Conservation (phyloP, 345 rosid genomes). For the Geranium brycei region DNA sequence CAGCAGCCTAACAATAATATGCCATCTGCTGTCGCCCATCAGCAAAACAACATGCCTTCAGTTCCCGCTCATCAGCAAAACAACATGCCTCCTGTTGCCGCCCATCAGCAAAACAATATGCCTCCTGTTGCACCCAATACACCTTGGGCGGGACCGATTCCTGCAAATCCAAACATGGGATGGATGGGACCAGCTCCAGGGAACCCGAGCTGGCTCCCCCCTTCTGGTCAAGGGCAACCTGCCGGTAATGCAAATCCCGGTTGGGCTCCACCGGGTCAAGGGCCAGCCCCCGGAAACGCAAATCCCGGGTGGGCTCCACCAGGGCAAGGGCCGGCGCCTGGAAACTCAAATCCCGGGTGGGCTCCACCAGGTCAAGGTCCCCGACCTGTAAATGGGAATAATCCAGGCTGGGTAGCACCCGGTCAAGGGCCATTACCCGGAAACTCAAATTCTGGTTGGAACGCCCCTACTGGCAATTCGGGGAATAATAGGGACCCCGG, state of each 20-base stretch:
- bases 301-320: conserved; percentile 49
- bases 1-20: conserved; percentile 25
- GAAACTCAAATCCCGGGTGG: conserved; percentile 12
- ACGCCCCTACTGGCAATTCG: conserved; percentile 20
- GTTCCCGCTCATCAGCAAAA: conserved; percentile 15
- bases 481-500: conserved; percentile 19
- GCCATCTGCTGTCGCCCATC: conserved; percentile 13
- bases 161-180: conserved; percentile 10
- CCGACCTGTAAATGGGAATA: conserved; percentile 13
- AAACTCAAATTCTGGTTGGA: conserved; percentile 16
- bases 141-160: conserved; percentile 2
- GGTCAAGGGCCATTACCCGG: conserved; percentile 34
- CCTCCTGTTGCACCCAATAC: too few relatives aligned
- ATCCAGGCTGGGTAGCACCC: conserved; percentile 35
- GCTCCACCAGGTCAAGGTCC: conserved; percentile 39
- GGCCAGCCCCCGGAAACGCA: conserved; percentile 37
- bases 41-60: too few relatives aligned
- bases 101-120: too few relatives aligned
- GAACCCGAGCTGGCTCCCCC: conserved; percentile 22
- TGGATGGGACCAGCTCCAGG: conserved; percentile 7
- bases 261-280: conserved; percentile 44
- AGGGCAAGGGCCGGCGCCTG: conserved; percentile 20
- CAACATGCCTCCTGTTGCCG: conserved; percentile 21
- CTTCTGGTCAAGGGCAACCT: conserved; percentile 34
- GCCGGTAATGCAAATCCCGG: conserved; percentile 35